Conservation (phyloP, 805 yeast genomes). For the Naumovozyma dairenensis region DNA sequence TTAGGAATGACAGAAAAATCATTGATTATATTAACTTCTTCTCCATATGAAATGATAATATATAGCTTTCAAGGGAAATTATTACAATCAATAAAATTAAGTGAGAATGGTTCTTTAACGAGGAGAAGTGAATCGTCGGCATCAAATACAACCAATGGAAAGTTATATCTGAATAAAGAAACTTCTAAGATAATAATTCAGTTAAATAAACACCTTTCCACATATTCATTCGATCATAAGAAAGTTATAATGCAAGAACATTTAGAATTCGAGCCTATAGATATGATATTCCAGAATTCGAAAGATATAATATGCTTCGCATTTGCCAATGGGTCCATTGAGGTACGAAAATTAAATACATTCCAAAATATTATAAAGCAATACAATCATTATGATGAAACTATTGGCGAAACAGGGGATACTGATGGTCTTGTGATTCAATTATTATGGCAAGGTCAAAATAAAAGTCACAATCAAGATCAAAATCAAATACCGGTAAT, state of each 20-base stretch:
- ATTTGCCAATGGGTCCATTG: conserved; percentile 16
- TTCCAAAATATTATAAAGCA: conserved; percentile 10
- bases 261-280: conserved; percentile 5
- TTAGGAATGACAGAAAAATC: conserved; percentile 29
- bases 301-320: conserved; percentile 11
- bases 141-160: conserved; percentile 2
- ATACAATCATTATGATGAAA: conserved; percentile 10
- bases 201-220: conserved; percentile 10
- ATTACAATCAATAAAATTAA: conserved; percentile 18
- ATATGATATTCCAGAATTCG: conserved; percentile 9
- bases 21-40: conserved; percentile 15
- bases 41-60: conserved; percentile 18
- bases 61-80: conserved; percentile 23
- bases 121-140: conserved; percentile 1
- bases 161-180: conserved; percentile 20
- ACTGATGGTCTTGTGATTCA: not conserved
- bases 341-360: conserved; percentile 17
- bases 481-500: too few species aligned
- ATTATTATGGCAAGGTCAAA: conserved; percentile 4
- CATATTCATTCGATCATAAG: conserved; percentile 28
- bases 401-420: not conserved
- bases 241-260: conserved; percentile 13
- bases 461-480: conserved; percentile 9
- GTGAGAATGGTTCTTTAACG: conserved; percentile 9
- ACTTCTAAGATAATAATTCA: conserved; percentile 25